A percentile compares a stretch with the other conserved stretches of the same genome.
phyloP scores from a whole-genome alignment of 176 grass and related monocot genomes.

The Phyllostachys edulis region DNA sequence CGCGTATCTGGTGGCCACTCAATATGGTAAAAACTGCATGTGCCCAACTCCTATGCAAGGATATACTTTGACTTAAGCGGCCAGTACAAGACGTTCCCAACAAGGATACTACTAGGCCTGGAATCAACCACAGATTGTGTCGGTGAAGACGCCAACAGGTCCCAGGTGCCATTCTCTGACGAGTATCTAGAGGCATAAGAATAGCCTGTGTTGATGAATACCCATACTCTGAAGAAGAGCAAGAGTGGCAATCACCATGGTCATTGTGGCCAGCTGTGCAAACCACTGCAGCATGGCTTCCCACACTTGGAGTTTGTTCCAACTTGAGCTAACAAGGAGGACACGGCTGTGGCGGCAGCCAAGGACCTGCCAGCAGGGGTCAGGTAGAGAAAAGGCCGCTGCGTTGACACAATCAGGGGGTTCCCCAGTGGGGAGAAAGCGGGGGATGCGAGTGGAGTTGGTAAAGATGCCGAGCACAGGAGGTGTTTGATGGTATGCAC shows the following conservation, averaged over 20 bases:
- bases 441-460: too few species aligned
- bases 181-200: slow-evolving; percentile 38
- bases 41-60: slow-evolving; percentile 22
- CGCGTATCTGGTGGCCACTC: slow-evolving; percentile 38
- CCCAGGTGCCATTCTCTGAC: slow-evolving; percentile 15
- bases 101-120: slow-evolving; percentile 38
- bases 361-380: too few species aligned
- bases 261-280: slow-evolving; percentile 20
- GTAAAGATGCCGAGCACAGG: too few species aligned
- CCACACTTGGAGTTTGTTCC: too few species aligned
- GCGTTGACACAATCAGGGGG: too few species aligned
- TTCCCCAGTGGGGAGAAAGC: too few species aligned
- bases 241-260: slow-evolving; percentile 19
- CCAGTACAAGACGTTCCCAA: slow-evolving; percentile 33
- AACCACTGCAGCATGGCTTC: too few species aligned
- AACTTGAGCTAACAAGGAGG: too few species aligned
- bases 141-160: not conserved
- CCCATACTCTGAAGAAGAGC: slow-evolving; percentile 29
- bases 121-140: slow-evolving; percentile 30
- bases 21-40: slow-evolving; percentile 23
- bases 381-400: too few species aligned
- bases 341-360: too few species aligned
- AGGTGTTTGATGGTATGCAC: too few species aligned
- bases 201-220: slow-evolving; percentile 9
- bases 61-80: slow-evolving; percentile 36